phyloP scores from a whole-genome alignment of 179 eudicot species.

The Silene noctiflora region DNA sequence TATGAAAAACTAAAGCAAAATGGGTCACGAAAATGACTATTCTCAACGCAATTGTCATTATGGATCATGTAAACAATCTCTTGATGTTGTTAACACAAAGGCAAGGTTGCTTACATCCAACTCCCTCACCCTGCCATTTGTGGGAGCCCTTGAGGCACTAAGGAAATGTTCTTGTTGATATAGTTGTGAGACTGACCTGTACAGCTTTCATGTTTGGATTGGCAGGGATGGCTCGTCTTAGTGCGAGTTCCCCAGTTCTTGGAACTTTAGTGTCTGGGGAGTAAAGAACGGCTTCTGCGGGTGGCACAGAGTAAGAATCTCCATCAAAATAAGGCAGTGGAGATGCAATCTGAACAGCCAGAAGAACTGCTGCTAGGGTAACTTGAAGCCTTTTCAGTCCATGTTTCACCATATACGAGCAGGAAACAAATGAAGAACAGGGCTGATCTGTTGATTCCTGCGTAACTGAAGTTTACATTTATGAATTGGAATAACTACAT shows the following conservation, averaged over 20 bases:
- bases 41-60: neutral
- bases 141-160: too few relatives aligned
- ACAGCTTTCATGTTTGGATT: slow-evolving; percentile 79
- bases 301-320: slow-evolving; percentile 46
- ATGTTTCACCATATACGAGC: slow-evolving; percentile 28
- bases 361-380: slow-evolving; percentile 45
- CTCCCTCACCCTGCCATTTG: too few relatives aligned
- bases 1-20: too few relatives aligned
- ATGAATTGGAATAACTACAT: slow-evolving; percentile 31
- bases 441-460: slow-evolving; percentile 51
- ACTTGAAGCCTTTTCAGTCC: slow-evolving; percentile 52
- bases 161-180: too few relatives aligned
- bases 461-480: slow-evolving; percentile 48
- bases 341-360: slow-evolving; percentile 57
- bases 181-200: slow-evolving; percentile 48
- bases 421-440: slow-evolving; percentile 21
- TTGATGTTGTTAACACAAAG: too few relatives aligned
- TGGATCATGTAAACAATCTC: too few relatives aligned
- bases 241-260: slow-evolving; percentile 89
- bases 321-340: slow-evolving; percentile 53
- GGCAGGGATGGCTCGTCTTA: slow-evolving; percentile 94
- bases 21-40: neutral
- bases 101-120: too few relatives aligned
- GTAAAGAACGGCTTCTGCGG: slow-evolving; percentile 86
- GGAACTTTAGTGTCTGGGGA: slow-evolving; percentile 99